Evolutionary conservation across 495 filamentous ascomycete species (phyloP), one percentile per base, ranked within the genome.

Genomic region (Penicillium riverlandense): DNA sequence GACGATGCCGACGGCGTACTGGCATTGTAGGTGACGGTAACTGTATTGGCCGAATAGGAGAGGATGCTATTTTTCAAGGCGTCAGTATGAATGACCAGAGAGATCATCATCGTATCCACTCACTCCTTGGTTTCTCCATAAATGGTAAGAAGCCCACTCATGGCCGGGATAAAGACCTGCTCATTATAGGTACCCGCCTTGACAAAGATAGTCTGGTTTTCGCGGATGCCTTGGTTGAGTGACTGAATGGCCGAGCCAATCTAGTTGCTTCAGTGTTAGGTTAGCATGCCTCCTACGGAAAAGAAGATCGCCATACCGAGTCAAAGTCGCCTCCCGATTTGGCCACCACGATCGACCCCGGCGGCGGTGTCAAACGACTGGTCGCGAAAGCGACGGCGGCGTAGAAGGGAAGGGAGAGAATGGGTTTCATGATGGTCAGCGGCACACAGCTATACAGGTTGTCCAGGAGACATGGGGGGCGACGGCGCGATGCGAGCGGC

Each of bases 121-220:
- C 35, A 59, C 59, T 83, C 71, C n/a, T 69, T 59, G 4, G 82
- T 85, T 45, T 72, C 71, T 8, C 83, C 82, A 54, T 84, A 75
- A 53, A 85, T 70, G 30, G 75, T 76, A 11, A 84, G 67, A 16
- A 61, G 54, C 22, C 77, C 75, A 1, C 55, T 57, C 13, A 75
- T 67, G 8, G 67, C 35, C 15, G 61, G 61, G 38, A 81, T 67
- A 48, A 72, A 72, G n/a, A 81, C 76, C 58, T 82, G 79, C 44
- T 83, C 78, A 0, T 52, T 45, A 61, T 82, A 81, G 29, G 71
- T 74, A 10, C 79, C 79, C 9, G 66, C 58, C 7, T 72, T 47
- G 57, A 86, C 77, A 69, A 84, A 85, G 57, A 86, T 77, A 50
- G 69, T 76, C 52, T 84, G 79, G 2, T 62, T 64, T 0, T 53